Conservation (phyloP, 2,329 filamentous ascomycete genomes). For the Pseudogymnoascus sp. region DNA sequence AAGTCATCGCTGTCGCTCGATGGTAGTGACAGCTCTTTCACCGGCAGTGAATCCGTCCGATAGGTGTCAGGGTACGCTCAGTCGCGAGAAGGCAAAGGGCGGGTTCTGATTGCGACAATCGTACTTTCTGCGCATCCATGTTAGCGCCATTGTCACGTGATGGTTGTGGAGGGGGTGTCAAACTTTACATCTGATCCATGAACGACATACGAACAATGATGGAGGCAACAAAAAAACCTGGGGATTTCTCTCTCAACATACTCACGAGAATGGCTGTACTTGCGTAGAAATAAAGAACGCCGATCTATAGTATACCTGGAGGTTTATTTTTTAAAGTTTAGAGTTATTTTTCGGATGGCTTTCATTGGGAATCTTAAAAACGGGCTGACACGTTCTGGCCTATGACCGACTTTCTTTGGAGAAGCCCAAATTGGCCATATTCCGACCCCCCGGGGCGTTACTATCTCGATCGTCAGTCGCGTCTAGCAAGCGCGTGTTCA, state of each 20-base stretch:
- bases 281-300: not conserved
- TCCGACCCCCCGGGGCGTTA: not conserved
- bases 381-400: not conserved
- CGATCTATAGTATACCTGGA: not conserved
- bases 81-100: not conserved
- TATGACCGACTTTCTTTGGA: not conserved
- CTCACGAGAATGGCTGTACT: not conserved
- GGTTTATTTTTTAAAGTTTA: not conserved
- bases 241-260: not conserved
- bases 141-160: not conserved
- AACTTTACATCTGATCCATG: not conserved
- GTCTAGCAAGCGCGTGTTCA: not conserved
- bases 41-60: conserved; percentile 16
- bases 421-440: not conserved
- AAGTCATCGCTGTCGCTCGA: conserved; percentile 29
- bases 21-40: conserved; percentile 27
- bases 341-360: not conserved
- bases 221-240: not conserved
- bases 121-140: conserved; percentile 3
- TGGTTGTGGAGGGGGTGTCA: not conserved
- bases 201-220: not conserved
- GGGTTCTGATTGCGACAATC: conserved; percentile 10
- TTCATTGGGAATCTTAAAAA: not conserved
- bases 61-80: conserved; percentile 7
- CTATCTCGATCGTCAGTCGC: not conserved